Base-by-base conservation (phyloP, 495 filamentous ascomycete genomes). In the Penicillium cataractarum region DNA sequence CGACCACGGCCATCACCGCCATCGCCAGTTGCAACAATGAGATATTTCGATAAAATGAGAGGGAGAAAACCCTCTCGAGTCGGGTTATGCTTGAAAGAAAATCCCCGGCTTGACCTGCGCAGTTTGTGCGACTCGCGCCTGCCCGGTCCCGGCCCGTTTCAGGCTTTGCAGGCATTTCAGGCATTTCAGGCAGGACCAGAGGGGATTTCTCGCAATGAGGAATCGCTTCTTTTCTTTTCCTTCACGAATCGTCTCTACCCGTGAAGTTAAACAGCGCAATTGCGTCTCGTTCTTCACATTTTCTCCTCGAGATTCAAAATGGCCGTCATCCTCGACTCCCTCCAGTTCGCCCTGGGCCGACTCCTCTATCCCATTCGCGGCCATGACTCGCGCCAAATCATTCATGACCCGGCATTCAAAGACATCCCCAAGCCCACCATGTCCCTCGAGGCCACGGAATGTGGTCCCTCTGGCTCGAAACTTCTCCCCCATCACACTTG, bases 401-500 rank as follows among this genome's bases (percentile, higher is more conserved):
- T 68, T 35, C 46, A 66, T 17, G 61, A 58, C 26, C 48, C 54
- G 6, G 70, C 75, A 6, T 76, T 77, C 58, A 62, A 67, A 19
- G 55, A 69, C 21, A 53, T 75, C 15, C 67, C 76, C 2, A 63
- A 75, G 13, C 73, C 74, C 3, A 80, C 77, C 32, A 77, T 85
- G 65, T 72, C 64, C 7, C 69, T 84, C 15, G 76, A 77, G 10
- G 73, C 76, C 8, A 65, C 72, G 2, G 78, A 79, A 42, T 75
- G 74, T 61, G 80, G 80, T 21, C 68, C 67, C 10, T 74, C 72
- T 1, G 73, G 74, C 27, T 76, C 77, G 9, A 57, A 51, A 2
- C 57, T 84, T n/a, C 69, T 65, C 12, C 60, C 61, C 0, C 65
- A 78, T 1, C 77, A 83, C 65, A 79, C 76, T 12, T 69, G 65